Evolutionary conservation across 805 yeast genomes (phyloP).

Genomic region (Cyberlindnera xishuangbannaensis): DNA sequence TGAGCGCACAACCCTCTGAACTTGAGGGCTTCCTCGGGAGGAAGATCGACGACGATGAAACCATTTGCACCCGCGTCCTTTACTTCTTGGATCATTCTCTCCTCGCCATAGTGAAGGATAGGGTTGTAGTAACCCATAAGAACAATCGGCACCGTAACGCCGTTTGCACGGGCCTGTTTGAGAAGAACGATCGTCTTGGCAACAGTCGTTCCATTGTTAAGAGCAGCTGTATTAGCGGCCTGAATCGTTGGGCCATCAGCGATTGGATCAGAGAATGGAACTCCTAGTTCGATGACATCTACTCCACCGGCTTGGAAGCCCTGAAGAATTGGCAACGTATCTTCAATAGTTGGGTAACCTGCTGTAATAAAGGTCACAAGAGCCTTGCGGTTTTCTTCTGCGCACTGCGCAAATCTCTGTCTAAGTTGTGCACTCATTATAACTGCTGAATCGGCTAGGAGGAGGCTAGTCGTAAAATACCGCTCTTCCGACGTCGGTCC

Average conservation of each 20-base stretch:
- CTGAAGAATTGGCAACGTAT: slow-evolving; percentile 77
- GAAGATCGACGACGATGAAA: slow-evolving; percentile 88
- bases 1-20: slow-evolving; percentile 69
- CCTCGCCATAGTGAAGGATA: slow-evolving; percentile 83
- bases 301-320: slow-evolving; percentile 95
- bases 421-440: slow-evolving; percentile 38
- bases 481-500: too few relatives aligned
- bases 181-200: slow-evolving; percentile 65
- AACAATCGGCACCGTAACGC: slow-evolving; percentile 83
- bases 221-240: slow-evolving; percentile 75
- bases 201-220: slow-evolving; percentile 77
- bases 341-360: slow-evolving; percentile 85
- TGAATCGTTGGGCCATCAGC: slow-evolving; percentile 99
- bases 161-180: slow-evolving; percentile 66
- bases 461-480: too few relatives aligned
- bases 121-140: slow-evolving; percentile 99
- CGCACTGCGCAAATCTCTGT: slow-evolving; percentile 57
- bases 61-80: slow-evolving; percentile 91
- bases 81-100: slow-evolving; percentile 70
- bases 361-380: slow-evolving; percentile 91
- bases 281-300: slow-evolving; percentile 89
- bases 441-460: too few relatives aligned
- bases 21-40: slow-evolving; percentile 94
- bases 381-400: slow-evolving; percentile 70
- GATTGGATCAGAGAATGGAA: slow-evolving; percentile 97